Conservation (phyloP, 176 grass and related monocot species). For the Carex parvula region DNA sequence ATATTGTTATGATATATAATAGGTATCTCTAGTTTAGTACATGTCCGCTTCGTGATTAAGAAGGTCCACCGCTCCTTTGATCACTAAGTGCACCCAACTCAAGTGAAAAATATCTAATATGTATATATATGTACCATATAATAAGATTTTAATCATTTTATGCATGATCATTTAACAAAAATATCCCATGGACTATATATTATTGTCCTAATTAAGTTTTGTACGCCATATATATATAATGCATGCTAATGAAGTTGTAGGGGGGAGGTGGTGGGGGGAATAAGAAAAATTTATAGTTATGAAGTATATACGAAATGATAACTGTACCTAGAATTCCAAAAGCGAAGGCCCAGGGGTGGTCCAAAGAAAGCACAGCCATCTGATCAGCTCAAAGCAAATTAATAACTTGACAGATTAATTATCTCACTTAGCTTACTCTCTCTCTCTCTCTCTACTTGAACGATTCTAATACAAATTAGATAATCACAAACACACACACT, state of each 20-base stretch:
- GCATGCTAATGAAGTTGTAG: too few relatives aligned
- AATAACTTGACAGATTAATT: background rate
- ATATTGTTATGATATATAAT: constrained; percentile 16
- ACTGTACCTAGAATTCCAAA: too few relatives aligned
- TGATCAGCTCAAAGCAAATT: background rate
- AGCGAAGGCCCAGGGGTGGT: too few relatives aligned
- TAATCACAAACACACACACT: background rate
- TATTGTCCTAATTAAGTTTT: background rate
- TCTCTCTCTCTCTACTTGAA: background rate
- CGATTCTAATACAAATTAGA: background rate
- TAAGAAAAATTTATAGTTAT: too few relatives aligned
- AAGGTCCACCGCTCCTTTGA: constrained; percentile 18
- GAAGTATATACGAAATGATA: too few relatives aligned
- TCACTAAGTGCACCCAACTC: constrained; percentile 26
- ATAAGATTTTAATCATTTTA: background rate
- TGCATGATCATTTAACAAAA: background rate
- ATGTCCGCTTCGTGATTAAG: constrained; percentile 23
- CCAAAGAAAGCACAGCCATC: constrained; percentile 54
- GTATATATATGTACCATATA: background rate
- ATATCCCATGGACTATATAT: background rate
- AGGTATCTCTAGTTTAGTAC: constrained; percentile 22
- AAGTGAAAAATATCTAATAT: background rate
- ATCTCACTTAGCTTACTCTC: background rate
- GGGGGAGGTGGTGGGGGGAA: too few relatives aligned
- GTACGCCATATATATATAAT: too few relatives aligned